Evolutionary conservation across 805 yeast genomes (phyloP), one percentile per base, ranked within the genome.

Genomic region (Yarrowia alimentaria): DNA sequence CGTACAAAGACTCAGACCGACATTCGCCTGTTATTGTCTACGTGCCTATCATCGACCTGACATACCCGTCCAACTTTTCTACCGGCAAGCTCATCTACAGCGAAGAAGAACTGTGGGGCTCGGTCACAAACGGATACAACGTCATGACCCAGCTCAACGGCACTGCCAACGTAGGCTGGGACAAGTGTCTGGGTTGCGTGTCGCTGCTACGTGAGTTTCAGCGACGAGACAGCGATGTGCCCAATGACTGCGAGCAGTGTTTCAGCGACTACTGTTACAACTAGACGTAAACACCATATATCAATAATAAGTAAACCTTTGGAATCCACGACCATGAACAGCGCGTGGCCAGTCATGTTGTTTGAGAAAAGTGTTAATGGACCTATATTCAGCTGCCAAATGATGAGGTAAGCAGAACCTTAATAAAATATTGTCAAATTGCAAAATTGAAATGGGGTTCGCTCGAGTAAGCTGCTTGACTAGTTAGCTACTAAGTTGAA

Each of bases 21-120:
- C 21, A 21, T 6, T 12, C 28, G 6, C 40, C 40, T 11, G 28
- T 34, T 12, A 34, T 34, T 21, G 40, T 34, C 18, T 55, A 14
- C 19, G 11, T 34, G 11, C 40, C 40, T 9, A 34, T 34, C 26
- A 26, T 64, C 2, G 80, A 82, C 60, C 62, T 63, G 12, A 29
- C 74, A 18, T 83, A 87, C 25, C 89, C 91, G 5, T 71, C 85
- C 90, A 40, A 34, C 17, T 34, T 34, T 19, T 34, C 40, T 3
- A 34, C 40, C 13, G 40, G 40, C 13, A 34, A 34, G 28, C 21
- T 34, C 28, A 21, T 34, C 28, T 34, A 34, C 40, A 21, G 26
- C 6, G 26, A 21, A 5, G 40, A 34, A 21, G 40, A 34, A 11
- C 20, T 26, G 13, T 18, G n/a, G 19, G 40, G 40, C 3, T 21